Evolutionary conservation across 805 yeast species (phyloP).

Genomic region (Saccharomycopsis lassenensis): DNA sequence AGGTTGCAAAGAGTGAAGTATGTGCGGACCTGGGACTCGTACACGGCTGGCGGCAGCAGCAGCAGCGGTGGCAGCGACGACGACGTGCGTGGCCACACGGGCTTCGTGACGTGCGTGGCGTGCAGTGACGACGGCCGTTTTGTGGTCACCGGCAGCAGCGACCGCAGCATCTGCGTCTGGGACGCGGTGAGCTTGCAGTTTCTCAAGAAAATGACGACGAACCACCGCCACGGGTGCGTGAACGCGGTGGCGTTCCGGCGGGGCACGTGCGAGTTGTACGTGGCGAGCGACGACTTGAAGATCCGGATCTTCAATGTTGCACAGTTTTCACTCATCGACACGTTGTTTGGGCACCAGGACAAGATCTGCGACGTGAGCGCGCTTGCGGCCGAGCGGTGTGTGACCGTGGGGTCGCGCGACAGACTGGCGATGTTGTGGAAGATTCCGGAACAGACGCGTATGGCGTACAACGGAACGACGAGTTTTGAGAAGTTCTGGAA

Average conservation of each 20-base stretch:
- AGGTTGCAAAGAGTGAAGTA: constrained; percentile 60
- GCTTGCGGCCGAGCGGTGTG: constrained; percentile 79
- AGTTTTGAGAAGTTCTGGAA: constrained; percentile 24
- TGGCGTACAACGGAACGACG: constrained; percentile 80
- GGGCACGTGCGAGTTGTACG: constrained; percentile 74
- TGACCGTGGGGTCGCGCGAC: constrained; percentile 92
- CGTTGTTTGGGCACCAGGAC: constrained; percentile 93
- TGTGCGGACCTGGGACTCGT: too few species aligned
- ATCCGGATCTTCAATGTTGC: constrained; percentile 79
- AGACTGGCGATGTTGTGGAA: constrained; percentile 96
- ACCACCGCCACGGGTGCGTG: constrained; percentile 60
- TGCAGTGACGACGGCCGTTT: constrained; percentile 79
- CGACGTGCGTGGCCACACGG: constrained; percentile 61
- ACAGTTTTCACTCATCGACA: constrained; percentile 83
- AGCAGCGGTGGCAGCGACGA: constrained; percentile 31
- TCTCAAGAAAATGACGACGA: constrained; percentile 66
- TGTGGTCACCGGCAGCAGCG: constrained; percentile 87
- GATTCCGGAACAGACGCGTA: constrained; percentile 86
- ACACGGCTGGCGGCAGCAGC: too few species aligned
- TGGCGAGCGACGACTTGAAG: constrained; percentile 85
- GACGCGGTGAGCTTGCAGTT: constrained; percentile 69
- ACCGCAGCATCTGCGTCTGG: constrained; percentile 76
- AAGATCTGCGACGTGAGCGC: constrained; percentile 73
- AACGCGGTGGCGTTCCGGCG: constrained; percentile 61
- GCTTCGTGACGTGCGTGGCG: constrained; percentile 66